Percentiles rank a stretch among this genome's conserved stretches.
Conservation (phyloP, 1,284 basidiomycete genomes). For the Ustilago lituana region DNA sequence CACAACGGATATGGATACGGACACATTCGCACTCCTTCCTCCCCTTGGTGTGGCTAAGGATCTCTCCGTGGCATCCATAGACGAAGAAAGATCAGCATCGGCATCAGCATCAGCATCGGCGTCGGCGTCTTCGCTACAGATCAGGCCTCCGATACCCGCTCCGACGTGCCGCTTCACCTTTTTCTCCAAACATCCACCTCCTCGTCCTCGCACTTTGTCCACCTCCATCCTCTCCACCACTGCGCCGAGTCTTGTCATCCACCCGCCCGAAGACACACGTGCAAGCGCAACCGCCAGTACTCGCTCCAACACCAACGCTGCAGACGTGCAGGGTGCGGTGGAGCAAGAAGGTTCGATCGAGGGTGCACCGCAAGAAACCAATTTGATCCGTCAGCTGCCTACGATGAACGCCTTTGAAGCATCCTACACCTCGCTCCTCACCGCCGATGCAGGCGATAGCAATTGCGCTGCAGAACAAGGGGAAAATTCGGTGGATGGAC, state of each 20-base stretch:
- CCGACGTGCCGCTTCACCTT: slow-evolving; percentile 28
- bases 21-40: too few species aligned
- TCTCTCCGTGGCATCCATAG: too few species aligned
- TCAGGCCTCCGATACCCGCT: slow-evolving; percentile 10
- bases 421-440: not conserved
- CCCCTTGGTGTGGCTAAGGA: too few species aligned
- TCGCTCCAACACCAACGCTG: too few species aligned
- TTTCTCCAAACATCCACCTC: slow-evolving; percentile 19
- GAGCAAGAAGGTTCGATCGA: too few species aligned
- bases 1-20: too few species aligned
- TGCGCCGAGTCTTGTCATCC: not conserved
- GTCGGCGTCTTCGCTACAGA: slow-evolving; percentile 18
- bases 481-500: not conserved
- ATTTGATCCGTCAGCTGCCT: too few species aligned
- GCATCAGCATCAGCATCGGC: not conserved
- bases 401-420: slow-evolving; percentile 15
- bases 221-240: not conserved
- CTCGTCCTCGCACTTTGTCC: too few species aligned
- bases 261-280: not conserved
- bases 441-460: not conserved
- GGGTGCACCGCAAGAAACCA: too few species aligned
- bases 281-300: not conserved
- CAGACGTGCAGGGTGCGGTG: too few species aligned
- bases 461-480: too few species aligned
- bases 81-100: not conserved